Base-by-base conservation (phyloP, 2,329 filamentous ascomycete genomes). In the Incumbomyces delicatus region DNA sequence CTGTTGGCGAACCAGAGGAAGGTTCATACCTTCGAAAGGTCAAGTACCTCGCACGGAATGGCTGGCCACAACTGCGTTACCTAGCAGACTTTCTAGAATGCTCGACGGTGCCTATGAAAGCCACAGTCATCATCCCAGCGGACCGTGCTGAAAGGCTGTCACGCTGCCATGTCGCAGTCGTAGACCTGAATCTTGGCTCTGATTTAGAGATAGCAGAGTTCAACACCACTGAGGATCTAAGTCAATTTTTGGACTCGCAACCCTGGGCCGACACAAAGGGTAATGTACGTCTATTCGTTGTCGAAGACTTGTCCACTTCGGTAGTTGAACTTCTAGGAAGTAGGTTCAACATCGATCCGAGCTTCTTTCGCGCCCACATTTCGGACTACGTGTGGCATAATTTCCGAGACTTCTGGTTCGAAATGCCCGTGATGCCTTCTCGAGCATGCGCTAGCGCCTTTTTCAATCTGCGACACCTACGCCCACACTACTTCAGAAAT, bases 61-160 rank as follows among this genome's bases (percentile, higher is more conserved):
- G 38, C 17, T 41, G 38, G 38, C 38, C 38, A 30, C 38, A 41
- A 18, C 38, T 41, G 10, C 38, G 38, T 13, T 41, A 41, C 27
- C 38, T 41, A 5, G 38, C 27, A 12, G 38, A 41, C 20, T 41
- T 41, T 29, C 20, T 41, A 14, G 38, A 27, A 6, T 41, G 38
- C 20, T 41, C 38, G 18, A 41, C 38, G 11, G 27, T 30, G 17
- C 38, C 38, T 16, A 27, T 41, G 12, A 41, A 41, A 16, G 8
- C 14, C 8, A 27, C 20, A 30, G 16, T 27, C 17, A n/a, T 41
- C 6, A 12, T 29, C 12, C 20, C 20, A n/a, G 38, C 17, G 6
- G 38, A 41, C 16, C 38, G 38, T 16, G 12, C 17, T 6, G 38
- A 41, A 27, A 18, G 38, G 16, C 20, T 41, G 12, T n/a, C 11